Base-by-base conservation (phyloP, 768 basidiomycete species). In the Tricholoma sp. region DNA sequence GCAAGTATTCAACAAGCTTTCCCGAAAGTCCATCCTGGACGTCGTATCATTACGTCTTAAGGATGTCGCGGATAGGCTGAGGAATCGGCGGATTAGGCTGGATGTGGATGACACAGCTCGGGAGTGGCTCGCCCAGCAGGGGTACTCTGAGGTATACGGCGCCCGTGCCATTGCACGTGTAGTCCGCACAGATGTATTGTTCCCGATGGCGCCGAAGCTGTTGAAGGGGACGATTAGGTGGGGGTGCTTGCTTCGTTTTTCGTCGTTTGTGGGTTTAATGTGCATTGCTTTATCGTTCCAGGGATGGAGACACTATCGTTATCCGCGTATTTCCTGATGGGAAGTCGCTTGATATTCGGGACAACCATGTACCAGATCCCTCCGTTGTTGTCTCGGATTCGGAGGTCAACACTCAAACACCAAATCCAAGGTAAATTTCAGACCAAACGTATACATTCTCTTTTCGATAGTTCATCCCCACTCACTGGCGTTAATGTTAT, bases 1-100 rank as follows among this genome's bases (percentile, higher is more conserved):
- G 72, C 75, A 89, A 14, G 86, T 96, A 8, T 96, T 97, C 77
- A 95, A 95, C 77, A 94, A 93, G 66, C 83, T 97, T 16, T 85
- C 89, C 2, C 79, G 78, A 22, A 67, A 73, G 21, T 86, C 88
- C 3, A 89, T 95, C 54, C 72, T 90, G n/a, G 74, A 87, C 50
- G 87, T 97, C 21, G 91, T 95, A 18, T 75, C 76, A 3, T 76
- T 96, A 7, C 84, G 93, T 8, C 76, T 96, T 14, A 73, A 76
- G 11, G 94, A 96, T 53, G 84, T 95, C 0, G 80, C 85, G 12
- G 73, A 77, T 0, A 75, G 94, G 35, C 73, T 96, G 35, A 78
- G 76, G 58, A 73, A 79, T 50, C 76, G 87, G 31, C 72, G 87
- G 16, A 92, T 96, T 56, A 81, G 72, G 6, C 72, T 95, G 34